A percentile compares a stretch with the other conserved stretches of the same genome.
Conservation (phyloP, 2,329 filamentous ascomycete genomes). For the Phaeosphaeriaceae sp. region DNA sequence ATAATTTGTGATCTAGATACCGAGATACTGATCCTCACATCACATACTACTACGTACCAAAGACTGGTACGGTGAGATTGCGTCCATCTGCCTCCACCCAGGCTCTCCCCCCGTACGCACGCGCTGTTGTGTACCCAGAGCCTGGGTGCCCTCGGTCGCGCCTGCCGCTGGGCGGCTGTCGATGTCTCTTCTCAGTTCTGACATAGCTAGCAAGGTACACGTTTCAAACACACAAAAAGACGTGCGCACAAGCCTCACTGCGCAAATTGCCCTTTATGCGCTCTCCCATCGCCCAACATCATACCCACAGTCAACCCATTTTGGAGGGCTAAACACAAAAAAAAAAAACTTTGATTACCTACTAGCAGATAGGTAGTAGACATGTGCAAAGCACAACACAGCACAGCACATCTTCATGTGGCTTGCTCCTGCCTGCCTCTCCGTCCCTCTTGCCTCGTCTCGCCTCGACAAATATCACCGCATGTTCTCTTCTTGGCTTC, state of each 20-base stretch:
- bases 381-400: not conserved
- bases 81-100: slow-evolving; percentile 7
- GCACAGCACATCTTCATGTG: too few relatives aligned
- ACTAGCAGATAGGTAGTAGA: too few relatives aligned
- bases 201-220: slow-evolving; percentile 4
- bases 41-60: too few relatives aligned
- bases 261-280: slow-evolving; percentile 39
- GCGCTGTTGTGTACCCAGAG: not conserved
- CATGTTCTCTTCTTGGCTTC: not conserved
- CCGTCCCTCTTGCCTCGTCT: too few relatives aligned
- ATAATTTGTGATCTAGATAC: too few relatives aligned
- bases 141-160: slow-evolving; percentile 1
- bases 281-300: slow-evolving; percentile 11
- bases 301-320: not conserved
- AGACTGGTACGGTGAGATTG: slow-evolving; percentile 12
- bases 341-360: too few relatives aligned
- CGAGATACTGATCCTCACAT: too few relatives aligned
- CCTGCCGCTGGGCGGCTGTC: slow-evolving; percentile 8
- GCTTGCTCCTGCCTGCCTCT: too few relatives aligned
- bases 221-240: slow-evolving; percentile 35
- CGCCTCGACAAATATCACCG: not conserved
- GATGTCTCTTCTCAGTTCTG: slow-evolving; percentile 8
- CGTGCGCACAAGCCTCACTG: slow-evolving; percentile 24
- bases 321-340: not conserved
- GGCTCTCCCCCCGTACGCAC: slow-evolving; percentile 16